Conservation (phyloP, 1,284 basidiomycete genomes). For the Tilletia indica region DNA sequence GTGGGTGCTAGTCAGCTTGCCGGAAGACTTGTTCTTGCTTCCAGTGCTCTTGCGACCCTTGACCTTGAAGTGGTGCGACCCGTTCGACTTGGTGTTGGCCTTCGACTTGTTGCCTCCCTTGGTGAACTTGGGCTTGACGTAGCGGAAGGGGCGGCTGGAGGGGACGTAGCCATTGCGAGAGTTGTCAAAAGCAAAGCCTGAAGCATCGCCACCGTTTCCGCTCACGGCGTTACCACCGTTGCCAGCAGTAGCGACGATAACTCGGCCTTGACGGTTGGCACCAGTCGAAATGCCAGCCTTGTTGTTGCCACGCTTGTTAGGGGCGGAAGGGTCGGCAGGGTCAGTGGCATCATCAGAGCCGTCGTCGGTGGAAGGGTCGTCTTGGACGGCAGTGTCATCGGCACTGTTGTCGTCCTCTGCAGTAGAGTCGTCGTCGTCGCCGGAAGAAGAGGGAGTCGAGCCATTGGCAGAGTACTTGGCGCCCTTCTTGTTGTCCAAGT, state of each 20-base stretch:
- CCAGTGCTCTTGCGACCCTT: not conserved
- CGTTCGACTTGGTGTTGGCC: not conserved
- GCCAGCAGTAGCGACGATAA: constrained; percentile 19
- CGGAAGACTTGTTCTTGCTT: constrained; percentile 2
- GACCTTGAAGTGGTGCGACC: constrained; percentile 6
- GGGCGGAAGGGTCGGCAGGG: not conserved
- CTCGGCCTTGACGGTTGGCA: constrained; percentile 7
- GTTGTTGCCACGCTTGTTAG: constrained; percentile 10
- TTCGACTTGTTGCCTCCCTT: not conserved
- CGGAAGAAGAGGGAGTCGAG: no score
- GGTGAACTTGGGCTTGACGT: not conserved
- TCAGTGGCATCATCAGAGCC: not conserved
- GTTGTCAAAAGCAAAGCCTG: constrained; percentile 10
- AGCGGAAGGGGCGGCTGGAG: not conserved
- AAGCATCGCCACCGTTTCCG: not conserved
- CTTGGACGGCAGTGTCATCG: not conserved
- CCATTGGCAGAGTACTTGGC: not conserved
- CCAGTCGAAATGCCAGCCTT: constrained; percentile 9
- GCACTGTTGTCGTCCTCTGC: not conserved
- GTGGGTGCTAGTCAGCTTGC: not conserved
- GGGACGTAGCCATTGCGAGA: constrained; percentile 9
- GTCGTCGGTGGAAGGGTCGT: not conserved
- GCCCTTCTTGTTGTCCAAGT: no score
- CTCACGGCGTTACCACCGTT: constrained; percentile 18
- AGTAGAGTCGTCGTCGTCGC: no score